These are phyloP conservation scores for Chalaropsis thielavioides DNA, from an alignment of 2,329 filamentous ascomycete genomes.

Conservation along the genomic window DNA sequence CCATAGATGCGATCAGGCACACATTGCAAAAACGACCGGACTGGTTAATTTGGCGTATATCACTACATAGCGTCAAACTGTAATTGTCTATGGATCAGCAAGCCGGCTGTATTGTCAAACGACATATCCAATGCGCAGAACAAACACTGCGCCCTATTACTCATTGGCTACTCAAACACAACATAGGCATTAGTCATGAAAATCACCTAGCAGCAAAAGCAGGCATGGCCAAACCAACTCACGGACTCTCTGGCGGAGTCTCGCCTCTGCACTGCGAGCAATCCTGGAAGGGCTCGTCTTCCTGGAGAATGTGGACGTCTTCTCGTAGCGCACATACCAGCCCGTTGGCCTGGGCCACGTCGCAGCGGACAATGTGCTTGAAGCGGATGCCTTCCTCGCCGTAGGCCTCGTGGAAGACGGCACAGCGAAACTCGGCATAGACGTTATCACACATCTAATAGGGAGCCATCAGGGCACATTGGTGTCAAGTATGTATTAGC, in stretches of 20 bases:
- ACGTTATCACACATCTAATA: slow-evolving; percentile 18
- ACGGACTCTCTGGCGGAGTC: slow-evolving; percentile 17
- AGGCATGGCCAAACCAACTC: neutral
- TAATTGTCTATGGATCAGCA: neutral
- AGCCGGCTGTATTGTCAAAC: neutral
- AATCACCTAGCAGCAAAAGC: neutral
- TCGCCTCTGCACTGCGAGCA: slow-evolving; percentile 16
- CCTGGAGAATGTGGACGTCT: slow-evolving; percentile 15
- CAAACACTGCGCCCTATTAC: neutral
- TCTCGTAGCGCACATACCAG: slow-evolving; percentile 12
- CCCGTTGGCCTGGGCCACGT: slow-evolving; percentile 6
- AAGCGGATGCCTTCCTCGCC: slow-evolving; percentile 13
- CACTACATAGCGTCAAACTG: too few relatives aligned
- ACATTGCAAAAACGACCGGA: too few relatives aligned
- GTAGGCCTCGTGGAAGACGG: slow-evolving; percentile 9
- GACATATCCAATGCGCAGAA: neutral
- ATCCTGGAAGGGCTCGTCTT: slow-evolving; percentile 12
- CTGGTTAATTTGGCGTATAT: too few relatives aligned
- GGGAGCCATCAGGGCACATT: neutral
- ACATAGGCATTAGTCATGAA: neutral
- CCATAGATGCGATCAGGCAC: neutral
- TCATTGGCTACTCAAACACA: neutral
- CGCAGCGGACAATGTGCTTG: slow-evolving; percentile 17
- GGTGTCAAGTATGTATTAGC: neutral
- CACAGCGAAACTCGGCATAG: slow-evolving; percentile 16